Base-by-base conservation (phyloP, 805 yeast genomes). In the Isabelozyma rhagii region DNA sequence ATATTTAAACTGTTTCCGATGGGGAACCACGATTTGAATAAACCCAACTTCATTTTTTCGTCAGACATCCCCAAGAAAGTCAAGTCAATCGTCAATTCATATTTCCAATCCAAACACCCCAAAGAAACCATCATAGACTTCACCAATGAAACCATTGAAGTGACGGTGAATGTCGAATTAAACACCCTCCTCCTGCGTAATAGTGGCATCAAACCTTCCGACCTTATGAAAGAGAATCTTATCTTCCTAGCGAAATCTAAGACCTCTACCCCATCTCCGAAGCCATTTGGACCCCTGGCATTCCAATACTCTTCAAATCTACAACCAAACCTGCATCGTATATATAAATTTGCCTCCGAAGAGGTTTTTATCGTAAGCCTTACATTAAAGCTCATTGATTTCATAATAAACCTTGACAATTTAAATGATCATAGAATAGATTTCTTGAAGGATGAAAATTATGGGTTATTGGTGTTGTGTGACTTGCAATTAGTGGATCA, bases 1-100 rank as follows among this genome's bases (percentile, higher is more conserved):
- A 14, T 13, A 43, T 28, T 43, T 17, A 43, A 43, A 3, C 39
- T 38, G 18, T 43, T 43, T 14, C 45, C 45, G 21, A 34, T 44
- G 15, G 41, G n/a, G 15, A 8, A 34, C 39, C 55, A 56, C 39
- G 77, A 73, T 54, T 58, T 64, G 5, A 58, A 63, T 42, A 64
- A 64, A 50, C 78, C 78, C 34, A 71, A 69, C 53, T 64, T 71
- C 47, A 55, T 73, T 17, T 70, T 68, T 50, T 63, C 71, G 3
- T 70, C 75, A 6, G 69, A 73, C 49, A 67, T 73, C 10, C 63
- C 66, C 0, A 58, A 56, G 27, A 61, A 62, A 45, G 60, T 66
- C 21, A 43, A 41, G 18, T 42, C 28, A 29, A 9, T 45, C 17
- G 51, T 44, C 9, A 10, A 43, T 17, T 40, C 36, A 39, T 48